Evolutionary conservation across 2,329 filamentous ascomycete species (phyloP).

Genomic region (Phialocephala sp.): DNA sequence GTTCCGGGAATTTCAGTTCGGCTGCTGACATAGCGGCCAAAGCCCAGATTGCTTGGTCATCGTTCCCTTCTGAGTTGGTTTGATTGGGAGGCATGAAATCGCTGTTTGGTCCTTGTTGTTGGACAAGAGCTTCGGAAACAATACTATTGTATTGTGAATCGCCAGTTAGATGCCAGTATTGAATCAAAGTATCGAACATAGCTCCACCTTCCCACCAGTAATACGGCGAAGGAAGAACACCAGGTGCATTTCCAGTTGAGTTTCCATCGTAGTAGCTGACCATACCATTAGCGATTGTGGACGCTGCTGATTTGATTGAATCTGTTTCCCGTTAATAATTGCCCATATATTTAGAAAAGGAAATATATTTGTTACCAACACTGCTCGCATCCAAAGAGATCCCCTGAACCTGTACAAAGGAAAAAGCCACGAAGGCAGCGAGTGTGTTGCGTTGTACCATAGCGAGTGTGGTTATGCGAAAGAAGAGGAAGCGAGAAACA

Average conservation of each 20-base stretch:
- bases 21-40: constrained; percentile 71
- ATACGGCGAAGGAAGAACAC: constrained; percentile 31
- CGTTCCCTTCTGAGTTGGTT: constrained; percentile 67
- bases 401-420: constrained; percentile 20
- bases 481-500: not conserved
- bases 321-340: constrained; percentile 19
- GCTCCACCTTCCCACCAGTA: constrained; percentile 75
- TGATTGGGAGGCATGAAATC: constrained; percentile 67
- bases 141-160: constrained; percentile 67
- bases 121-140: constrained; percentile 60
- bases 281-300: constrained; percentile 30
- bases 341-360: not conserved
- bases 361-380: constrained; percentile 17
- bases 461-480: constrained; percentile 5
- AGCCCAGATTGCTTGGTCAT: constrained; percentile 75
- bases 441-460: constrained; percentile 28
- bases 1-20: constrained; percentile 65
- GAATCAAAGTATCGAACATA: constrained; percentile 71
- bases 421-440: constrained; percentile 30
- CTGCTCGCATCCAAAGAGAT: constrained; percentile 26
- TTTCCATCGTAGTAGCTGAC: constrained; percentile 33
- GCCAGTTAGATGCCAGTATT: constrained; percentile 68
- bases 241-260: constrained; percentile 24
- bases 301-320: constrained; percentile 34
- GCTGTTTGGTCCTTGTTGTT: constrained; percentile 61